Evolutionary conservation across 305 asterid species (phyloP).

Genomic region (Rubia tinctorum): DNA sequence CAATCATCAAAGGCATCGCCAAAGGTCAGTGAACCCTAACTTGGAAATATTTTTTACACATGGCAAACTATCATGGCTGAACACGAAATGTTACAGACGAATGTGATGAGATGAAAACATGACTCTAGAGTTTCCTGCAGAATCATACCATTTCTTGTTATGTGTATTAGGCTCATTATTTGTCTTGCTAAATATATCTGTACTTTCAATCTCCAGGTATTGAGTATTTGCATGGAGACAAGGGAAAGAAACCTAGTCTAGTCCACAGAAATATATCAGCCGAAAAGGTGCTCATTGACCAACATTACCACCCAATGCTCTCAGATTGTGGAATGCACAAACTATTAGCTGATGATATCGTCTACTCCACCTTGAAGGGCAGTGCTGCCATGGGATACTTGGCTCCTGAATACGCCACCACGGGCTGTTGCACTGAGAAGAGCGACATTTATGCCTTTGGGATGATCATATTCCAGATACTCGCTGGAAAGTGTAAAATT

Average conservation of each 20-base stretch:
- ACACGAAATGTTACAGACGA: no score
- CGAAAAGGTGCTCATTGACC: conserved; percentile 82
- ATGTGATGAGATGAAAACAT: not conserved
- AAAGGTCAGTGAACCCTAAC: conserved; percentile 46
- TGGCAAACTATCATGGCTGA: not conserved
- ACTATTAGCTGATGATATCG: conserved; percentile 79
- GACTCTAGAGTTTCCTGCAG: not conserved
- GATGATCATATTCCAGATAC: conserved; percentile 85
- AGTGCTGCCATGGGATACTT: conserved; percentile 99
- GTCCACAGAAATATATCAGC: conserved; percentile 91
- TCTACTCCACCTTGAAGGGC: conserved; percentile 79
- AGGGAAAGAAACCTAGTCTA: conserved; percentile 48
- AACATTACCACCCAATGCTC: conserved; percentile 71
- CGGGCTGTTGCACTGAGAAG: conserved; percentile 89
- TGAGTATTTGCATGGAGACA: conserved; percentile 66
- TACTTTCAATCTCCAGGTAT: conserved; percentile 43
- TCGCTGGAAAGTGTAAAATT: conserved; percentile 73
- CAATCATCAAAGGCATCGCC: conserved; percentile 78
- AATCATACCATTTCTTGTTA: not conserved
- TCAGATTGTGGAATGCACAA: conserved; percentile 84
- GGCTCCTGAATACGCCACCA: conserved; percentile 92
- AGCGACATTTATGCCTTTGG: conserved; percentile 94
- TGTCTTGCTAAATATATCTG: not conserved
- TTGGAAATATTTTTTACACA: not conserved
- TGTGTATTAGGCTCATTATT: not conserved